These are phyloP conservation scores for Dichotomocladium elegans DNA, from an alignment of 371 early-diverging fungal genomes.

Conservation along the genomic window DNA sequence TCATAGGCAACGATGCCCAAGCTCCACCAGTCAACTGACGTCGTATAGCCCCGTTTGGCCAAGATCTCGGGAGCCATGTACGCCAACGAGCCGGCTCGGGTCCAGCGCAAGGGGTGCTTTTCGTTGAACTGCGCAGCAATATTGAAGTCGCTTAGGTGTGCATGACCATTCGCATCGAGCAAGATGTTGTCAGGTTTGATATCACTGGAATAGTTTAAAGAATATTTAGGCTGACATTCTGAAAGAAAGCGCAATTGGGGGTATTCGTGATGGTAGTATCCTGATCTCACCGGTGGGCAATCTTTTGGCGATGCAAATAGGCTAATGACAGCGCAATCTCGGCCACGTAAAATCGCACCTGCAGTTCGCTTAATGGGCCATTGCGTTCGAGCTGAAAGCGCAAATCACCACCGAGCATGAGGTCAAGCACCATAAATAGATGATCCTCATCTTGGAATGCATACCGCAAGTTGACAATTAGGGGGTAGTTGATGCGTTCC, in stretches of 20 bases:
- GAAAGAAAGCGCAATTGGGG: too few relatives aligned
- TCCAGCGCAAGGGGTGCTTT: slow-evolving; percentile 46
- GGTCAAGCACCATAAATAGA: slow-evolving; percentile 75
- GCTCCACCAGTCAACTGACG: slow-evolving; percentile 86
- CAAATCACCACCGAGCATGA: slow-evolving; percentile 87
- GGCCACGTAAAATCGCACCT: slow-evolving; percentile 73
- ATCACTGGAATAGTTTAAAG: slow-evolving; percentile 74
- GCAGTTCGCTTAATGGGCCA: slow-evolving; percentile 62
- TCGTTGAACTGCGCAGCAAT: slow-evolving; percentile 64
- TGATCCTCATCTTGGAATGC: slow-evolving; percentile 80
- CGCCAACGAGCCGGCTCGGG: slow-evolving; percentile 67
- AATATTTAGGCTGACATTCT: too few relatives aligned
- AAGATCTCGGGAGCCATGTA: slow-evolving; percentile 80
- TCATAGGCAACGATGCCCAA: slow-evolving; percentile 83
- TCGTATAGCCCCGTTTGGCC: slow-evolving; percentile 58
- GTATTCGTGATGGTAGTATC: too few relatives aligned
- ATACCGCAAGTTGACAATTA: slow-evolving; percentile 67
- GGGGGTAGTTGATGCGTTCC: slow-evolving; percentile 44
- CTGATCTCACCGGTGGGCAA: slow-evolving; percentile 53
- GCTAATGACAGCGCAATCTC: slow-evolving; percentile 66
- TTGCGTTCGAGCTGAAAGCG: slow-evolving; percentile 71
- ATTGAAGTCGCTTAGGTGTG: slow-evolving; percentile 86
- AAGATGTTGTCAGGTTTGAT: slow-evolving; percentile 97
- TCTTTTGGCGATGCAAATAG: slow-evolving; percentile 60
- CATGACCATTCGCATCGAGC: slow-evolving; percentile 78